phyloP scores from a whole-genome alignment of 768 basidiomycete species.

The Grammothele lineata region DNA sequence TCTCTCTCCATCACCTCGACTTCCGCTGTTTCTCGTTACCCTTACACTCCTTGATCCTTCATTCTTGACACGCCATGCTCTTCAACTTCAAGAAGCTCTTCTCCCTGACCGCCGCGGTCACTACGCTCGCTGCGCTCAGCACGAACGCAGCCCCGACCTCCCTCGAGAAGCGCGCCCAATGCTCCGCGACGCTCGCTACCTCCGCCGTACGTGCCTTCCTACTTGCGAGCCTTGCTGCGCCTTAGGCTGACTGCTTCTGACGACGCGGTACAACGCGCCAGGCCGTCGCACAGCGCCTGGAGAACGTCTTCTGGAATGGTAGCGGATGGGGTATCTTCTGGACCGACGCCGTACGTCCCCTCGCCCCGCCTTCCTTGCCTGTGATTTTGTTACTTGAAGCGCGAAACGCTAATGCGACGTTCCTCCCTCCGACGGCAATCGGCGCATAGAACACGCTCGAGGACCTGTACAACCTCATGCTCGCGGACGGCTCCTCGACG shows the following conservation, averaged over 20 bases:
- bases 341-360: constrained; percentile 52
- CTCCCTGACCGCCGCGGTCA: neutral
- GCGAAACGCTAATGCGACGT: neutral
- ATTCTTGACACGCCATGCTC: neutral
- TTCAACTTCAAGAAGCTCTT: constrained; percentile 5
- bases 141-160: neutral
- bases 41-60: neutral
- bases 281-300: constrained; percentile 25
- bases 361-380: too few species aligned
- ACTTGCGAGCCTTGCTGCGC: neutral
- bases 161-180: constrained; percentile 1
- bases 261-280: constrained; percentile 3
- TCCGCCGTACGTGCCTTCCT: neutral
- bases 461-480: constrained; percentile 56
- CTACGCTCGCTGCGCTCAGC: neutral
- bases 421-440: too few species aligned
- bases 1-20: too few species aligned
- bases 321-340: constrained; percentile 50
- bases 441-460: constrained; percentile 47
- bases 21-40: too few species aligned
- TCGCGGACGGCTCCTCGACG: constrained; percentile 39
- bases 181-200: constrained; percentile 2
- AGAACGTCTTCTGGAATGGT: constrained; percentile 38
- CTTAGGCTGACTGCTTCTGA: neutral
- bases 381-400: neutral